A percentile compares a stretch with the other conserved stretches of the same genome.
Evolutionary conservation across 1,284 basidiomycete genomes (phyloP).

Genomic region (Coniferiporia sulphurascens): DNA sequence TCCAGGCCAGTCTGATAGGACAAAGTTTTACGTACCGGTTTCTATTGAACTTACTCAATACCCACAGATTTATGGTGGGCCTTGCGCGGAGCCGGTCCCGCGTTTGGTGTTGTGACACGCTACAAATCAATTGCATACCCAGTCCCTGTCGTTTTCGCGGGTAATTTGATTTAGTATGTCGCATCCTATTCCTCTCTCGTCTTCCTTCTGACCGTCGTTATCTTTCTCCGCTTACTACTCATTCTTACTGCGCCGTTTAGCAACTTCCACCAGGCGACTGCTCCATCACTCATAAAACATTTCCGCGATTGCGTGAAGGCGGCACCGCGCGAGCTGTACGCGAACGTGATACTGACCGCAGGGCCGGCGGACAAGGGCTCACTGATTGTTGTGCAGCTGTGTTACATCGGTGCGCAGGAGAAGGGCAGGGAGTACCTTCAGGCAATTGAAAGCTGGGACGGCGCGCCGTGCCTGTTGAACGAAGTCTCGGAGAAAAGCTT

Average conservation of each 20-base stretch:
- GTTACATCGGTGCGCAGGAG: conserved; percentile 72
- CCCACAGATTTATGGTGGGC: conserved; percentile 83
- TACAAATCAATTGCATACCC: conserved; percentile 85
- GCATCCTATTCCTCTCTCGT: conserved; percentile 6
- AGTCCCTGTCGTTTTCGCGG: conserved; percentile 83
- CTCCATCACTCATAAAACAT: conserved; percentile 83
- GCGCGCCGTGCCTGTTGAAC: conserved; percentile 74
- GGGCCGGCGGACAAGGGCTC: conserved; percentile 78
- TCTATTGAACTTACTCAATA: not conserved
- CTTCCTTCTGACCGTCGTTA: not conserved
- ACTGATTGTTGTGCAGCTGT: conserved; percentile 85
- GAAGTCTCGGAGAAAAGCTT: conserved; percentile 89
- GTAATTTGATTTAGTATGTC: conserved; percentile 79
- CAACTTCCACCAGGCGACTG: conserved; percentile 79
- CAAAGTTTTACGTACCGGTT: not conserved
- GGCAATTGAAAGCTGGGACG: conserved; percentile 84
- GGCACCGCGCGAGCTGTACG: conserved; percentile 81
- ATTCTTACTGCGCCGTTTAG: conserved; percentile 34
- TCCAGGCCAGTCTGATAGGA: conserved; percentile 41
- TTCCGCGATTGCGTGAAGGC: conserved; percentile 90
- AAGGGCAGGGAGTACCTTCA: conserved; percentile 76
- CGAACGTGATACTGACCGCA: conserved; percentile 84
- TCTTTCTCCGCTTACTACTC: not conserved
- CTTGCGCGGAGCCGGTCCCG: conserved; percentile 78
- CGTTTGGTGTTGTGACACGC: conserved; percentile 81